Evolutionary conservation across 164 flowering plant genomes (phyloP), one percentile per base, ranked within the genome.

Genomic region (Aristolochia californica): DNA sequence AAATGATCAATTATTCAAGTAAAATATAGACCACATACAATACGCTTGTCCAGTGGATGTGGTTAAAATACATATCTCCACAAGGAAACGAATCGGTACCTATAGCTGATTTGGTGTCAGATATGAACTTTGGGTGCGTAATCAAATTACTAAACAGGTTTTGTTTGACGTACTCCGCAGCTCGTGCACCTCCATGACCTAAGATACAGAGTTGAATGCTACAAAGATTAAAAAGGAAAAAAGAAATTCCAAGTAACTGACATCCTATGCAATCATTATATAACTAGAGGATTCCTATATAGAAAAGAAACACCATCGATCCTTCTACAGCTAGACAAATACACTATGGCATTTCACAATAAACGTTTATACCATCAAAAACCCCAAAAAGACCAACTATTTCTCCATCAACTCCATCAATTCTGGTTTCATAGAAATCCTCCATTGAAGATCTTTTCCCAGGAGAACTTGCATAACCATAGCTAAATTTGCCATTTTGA

Each of bases 151-250:
- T 89, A 75, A 87, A 93, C 58, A 93, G 95, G 63, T 93, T 82
- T 45, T 87, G 80, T 62, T 89, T 89, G 43, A 93, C 94, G 78
- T 88, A 93, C 55, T 93, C 98, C 55, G 98, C 98, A 56, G 98
- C 97, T 50, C 97, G 82, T 52, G 85, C 95, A 75, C 98, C 98
- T 1, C 98, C 98, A 74, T 91, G 98, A 62, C 98, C 98, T 91
- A 71, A 66, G 2, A 61, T 25, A 43, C 51, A 24, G 52, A 24
- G 12, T 52, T 22, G 55, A 52, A 52, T 5, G 9, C 34, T 52
- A 52, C 55, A 54, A 24, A 24, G 4, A 54, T 27, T 27, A 13
- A 2, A 54, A n/a, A 50, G 15, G 10, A 4, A 0, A 22, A 5
- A 22, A 50, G n/a, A 12, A 50, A 23, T 22, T 24, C 21, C 5